These are phyloP conservation scores for Biscogniauxia mediterranea DNA, from an alignment of 2,329 filamentous ascomycete genomes.

Conservation along the genomic window DNA sequence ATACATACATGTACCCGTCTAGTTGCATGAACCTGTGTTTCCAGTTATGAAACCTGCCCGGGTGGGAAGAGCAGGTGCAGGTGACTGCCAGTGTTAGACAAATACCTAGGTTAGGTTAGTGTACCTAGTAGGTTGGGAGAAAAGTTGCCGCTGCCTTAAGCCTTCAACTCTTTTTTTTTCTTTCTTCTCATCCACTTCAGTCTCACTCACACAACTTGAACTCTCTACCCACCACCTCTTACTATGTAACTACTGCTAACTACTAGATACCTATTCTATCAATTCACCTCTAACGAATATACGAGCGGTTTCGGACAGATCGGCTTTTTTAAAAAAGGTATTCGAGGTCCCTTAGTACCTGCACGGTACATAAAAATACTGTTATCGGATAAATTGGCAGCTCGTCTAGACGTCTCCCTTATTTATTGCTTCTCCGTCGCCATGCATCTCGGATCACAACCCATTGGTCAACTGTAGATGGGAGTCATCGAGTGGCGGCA, in stretches of 20 bases:
- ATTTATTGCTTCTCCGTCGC: not conserved
- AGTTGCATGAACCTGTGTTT: slow-evolving; percentile 8
- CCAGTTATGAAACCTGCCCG: not conserved
- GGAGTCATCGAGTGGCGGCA: not conserved
- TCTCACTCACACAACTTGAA: no score
- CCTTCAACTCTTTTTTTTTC: no score
- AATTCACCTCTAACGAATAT: not conserved
- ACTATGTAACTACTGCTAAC: no score
- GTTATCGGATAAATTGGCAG: not conserved
- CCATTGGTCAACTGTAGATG: not conserved
- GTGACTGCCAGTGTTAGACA: slow-evolving; percentile 3
- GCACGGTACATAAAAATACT: not conserved
- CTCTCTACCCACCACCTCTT: no score
- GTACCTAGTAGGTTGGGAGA: no score
- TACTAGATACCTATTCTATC: no score
- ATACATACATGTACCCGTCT: slow-evolving; percentile 5
- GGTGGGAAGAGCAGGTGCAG: slow-evolving; percentile 8
- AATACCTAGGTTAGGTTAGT: no score
- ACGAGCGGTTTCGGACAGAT: not conserved
- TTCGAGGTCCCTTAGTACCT: not conserved
- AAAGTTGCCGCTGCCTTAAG: no score
- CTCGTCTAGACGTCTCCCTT: not conserved
- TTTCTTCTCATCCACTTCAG: no score
- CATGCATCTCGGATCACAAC: not conserved
- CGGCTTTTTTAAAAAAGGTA: not conserved